Conservation (phyloP, 441 rosid species). For the Adansonia gregorii region DNA sequence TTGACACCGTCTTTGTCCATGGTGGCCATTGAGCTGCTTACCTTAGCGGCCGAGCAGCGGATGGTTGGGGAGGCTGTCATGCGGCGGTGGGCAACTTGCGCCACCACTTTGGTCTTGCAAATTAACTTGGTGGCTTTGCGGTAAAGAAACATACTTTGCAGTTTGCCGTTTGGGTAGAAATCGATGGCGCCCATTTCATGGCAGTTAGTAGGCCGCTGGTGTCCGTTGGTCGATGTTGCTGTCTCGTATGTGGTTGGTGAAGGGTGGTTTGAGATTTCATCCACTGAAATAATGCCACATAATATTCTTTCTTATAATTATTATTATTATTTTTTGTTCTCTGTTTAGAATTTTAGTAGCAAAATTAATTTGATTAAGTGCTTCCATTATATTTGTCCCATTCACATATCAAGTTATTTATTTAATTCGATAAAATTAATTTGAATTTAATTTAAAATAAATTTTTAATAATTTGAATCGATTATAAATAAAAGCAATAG, state of each 20-base stretch:
- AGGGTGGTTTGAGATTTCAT: no score
- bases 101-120: constrained; percentile 22
- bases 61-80: not conserved
- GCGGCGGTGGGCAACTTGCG: constrained; percentile 14
- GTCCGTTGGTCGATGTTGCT: not conserved
- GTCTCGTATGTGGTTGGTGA: not conserved
- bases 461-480: no score
- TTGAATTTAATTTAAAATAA: no score
- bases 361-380: no score
- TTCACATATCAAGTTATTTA: no score
- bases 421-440: no score
- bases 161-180: constrained; percentile 20
- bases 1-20: constrained; percentile 25
- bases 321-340: no score
- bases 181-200: constrained; percentile 34
- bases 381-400: no score
- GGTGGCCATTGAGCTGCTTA: constrained; percentile 25
- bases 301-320: no score
- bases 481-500: no score
- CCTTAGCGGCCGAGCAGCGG: constrained; percentile 10
- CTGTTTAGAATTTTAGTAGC: no score
- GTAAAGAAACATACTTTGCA: constrained; percentile 26
- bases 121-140: constrained; percentile 20
- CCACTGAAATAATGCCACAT: not conserved
- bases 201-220: not conserved